Evolutionary conservation across 2,329 filamentous ascomycete genomes (phyloP).

Genomic region (Talaromyces islandicus): DNA sequence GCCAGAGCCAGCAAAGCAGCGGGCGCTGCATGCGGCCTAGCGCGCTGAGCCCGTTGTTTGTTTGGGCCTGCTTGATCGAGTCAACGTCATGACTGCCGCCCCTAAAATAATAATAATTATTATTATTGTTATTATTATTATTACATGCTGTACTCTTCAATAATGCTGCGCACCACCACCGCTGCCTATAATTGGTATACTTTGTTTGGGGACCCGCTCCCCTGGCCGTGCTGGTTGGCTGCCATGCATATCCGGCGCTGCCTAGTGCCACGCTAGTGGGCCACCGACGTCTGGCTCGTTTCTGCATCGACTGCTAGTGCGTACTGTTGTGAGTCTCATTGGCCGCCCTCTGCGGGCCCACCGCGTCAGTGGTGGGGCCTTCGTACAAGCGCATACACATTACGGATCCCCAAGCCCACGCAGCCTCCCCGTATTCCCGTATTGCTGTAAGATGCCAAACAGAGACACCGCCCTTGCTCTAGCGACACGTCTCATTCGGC

Average conservation of each 20-base stretch:
- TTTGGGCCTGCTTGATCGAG: not conserved
- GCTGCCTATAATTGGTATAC: not conserved
- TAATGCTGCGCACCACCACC: not conserved
- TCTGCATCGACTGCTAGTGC: not conserved
- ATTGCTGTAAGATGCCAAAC: not conserved
- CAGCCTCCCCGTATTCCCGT: not conserved
- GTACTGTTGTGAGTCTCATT: not conserved
- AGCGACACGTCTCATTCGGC: not conserved
- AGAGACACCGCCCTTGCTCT: not conserved
- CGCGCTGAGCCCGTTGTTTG: not conserved
- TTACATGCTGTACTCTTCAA: too few relatives aligned
- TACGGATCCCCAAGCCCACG: not conserved
- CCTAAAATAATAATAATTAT: not conserved
- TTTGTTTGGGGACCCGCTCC: not conserved
- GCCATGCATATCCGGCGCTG: not conserved
- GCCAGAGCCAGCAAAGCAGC: not conserved
- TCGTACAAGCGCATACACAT: not conserved
- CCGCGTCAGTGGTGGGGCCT: not conserved
- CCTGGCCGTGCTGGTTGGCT: not conserved
- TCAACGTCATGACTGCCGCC: conserved; percentile 12
- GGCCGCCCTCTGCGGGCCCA: not conserved
- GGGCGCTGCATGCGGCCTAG: not conserved
- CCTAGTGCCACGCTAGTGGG: not conserved
- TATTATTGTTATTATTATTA: too few relatives aligned
- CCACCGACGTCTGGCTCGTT: not conserved